Evolutionary conservation across 2,329 filamentous ascomycete species (phyloP), one percentile per base, ranked within the genome.

Genomic region (Aspergillus fumigatus): DNA sequence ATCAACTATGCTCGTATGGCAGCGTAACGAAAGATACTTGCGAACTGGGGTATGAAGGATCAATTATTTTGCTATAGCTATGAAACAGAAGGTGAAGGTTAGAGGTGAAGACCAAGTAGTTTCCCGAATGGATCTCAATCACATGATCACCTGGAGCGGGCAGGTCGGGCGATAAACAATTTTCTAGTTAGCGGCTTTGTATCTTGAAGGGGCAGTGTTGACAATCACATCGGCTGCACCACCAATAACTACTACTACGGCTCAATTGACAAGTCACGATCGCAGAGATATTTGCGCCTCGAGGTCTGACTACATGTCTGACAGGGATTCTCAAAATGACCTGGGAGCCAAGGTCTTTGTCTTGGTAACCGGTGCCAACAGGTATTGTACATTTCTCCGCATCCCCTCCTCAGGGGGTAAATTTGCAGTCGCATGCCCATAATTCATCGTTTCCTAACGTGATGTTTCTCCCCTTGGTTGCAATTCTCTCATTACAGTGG

Each of bases 281-380:
- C 21, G 11, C 21, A 23, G 9, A 14, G 7, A 47, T 14, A 47
- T 10, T 47, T 23, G 43, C 3, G 21, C 19, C 3, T 45, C 2
- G 40, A 23, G 10, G 26, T 47, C 21, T 26, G n/a, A 51, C 58
- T 50, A 53, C 56, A 56, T 66, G 67, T 26, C 59, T 51, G 19
- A 57, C 35, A 26, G 32, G 41, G 49, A 55, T 52, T 23, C 54
- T 6, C 41, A 45, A n/a, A 47, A 55, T 27, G 52, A 54, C 40
- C 50, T 53, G 35, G 56, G 67, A 29, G 65, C 70, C 41, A 66
- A 67, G 49, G 61, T 62, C 43, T 73, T 72, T 69, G 84, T 90
- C 8, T 79, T 96, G 41, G 84, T 96, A 43, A 96, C 91, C 0
- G 91, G 91, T 53, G 89, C 90, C 38, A 96, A 95, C 74, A 92